phyloP scores from a whole-genome alignment of 2,329 filamentous ascomycete species.

The Verticillium albo-atrum region DNA sequence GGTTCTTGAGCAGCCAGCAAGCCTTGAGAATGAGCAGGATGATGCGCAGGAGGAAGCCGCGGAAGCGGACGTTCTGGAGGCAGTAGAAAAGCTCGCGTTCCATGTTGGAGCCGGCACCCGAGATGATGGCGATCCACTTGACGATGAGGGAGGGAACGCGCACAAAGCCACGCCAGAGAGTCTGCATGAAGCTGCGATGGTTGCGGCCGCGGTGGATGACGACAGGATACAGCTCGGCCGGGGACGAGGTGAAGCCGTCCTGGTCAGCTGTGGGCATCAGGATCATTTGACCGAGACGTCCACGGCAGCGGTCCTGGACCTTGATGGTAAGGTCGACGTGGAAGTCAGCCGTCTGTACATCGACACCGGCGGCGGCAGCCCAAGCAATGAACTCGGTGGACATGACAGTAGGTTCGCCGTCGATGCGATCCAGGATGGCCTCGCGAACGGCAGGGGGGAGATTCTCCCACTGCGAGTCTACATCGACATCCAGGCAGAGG shows the following conservation, averaged over 20 bases:
- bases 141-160: constrained; percentile 19
- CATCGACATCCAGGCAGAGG: constrained; percentile 24
- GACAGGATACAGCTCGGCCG: constrained; percentile 10
- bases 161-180: constrained; percentile 11
- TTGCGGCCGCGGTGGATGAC: constrained; percentile 4
- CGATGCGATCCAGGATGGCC: constrained; percentile 24
- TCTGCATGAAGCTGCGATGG: constrained; percentile 6
- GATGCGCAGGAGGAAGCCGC: constrained; percentile 16
- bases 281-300: neutral
- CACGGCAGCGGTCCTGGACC: neutral
- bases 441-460: constrained; percentile 22
- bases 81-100: constrained; percentile 30
- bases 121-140: constrained; percentile 28
- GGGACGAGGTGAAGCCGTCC: neutral
- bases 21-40: constrained; percentile 24
- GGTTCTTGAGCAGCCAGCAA: constrained; percentile 24
- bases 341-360: constrained; percentile 21
- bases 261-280: neutral
- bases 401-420: constrained; percentile 16
- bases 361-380: constrained; percentile 15
- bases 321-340: constrained; percentile 18
- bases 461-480: constrained; percentile 25
- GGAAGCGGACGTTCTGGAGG: constrained; percentile 19
- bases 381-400: constrained; percentile 19
- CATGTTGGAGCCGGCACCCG: constrained; percentile 26